Evolutionary conservation across 1,139 yeast genomes (phyloP).

Genomic region (Yamadazyma pseudoaaseri): DNA sequence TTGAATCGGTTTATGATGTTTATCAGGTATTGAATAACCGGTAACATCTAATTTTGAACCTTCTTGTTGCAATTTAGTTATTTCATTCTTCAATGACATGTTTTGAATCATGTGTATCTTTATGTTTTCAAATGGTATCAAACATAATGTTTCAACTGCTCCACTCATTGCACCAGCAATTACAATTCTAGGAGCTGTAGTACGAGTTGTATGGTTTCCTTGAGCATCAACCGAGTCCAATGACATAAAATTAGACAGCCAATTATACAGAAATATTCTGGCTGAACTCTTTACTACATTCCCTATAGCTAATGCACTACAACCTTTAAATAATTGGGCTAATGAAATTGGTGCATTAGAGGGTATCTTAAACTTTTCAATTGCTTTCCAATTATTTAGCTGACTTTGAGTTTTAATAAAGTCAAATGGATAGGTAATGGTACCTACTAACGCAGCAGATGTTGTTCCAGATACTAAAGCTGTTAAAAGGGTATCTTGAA

Average conservation of each 20-base stretch:
- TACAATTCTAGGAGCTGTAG: conserved; percentile 69
- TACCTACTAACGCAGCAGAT: conserved; percentile 72
- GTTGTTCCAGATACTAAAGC: conserved; percentile 74
- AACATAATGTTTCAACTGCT: conserved; percentile 72
- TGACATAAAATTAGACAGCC: conserved; percentile 75
- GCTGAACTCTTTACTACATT: conserved; percentile 70
- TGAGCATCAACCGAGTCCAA: conserved; percentile 39
- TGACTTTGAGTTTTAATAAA: conserved; percentile 75
- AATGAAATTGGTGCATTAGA: conserved; percentile 40
- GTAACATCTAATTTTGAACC: conserved; percentile 27
- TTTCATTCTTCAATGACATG: conserved; percentile 38
- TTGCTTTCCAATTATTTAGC: conserved; percentile 41
- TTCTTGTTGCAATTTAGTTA: conserved; percentile 20
- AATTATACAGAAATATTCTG: conserved; percentile 72
- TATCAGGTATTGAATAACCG: conserved; percentile 19
- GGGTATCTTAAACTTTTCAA: conserved; percentile 35
- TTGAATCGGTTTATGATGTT: conserved; percentile 26
- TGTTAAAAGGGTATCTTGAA: conserved; percentile 43
- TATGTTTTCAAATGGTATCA: conserved; percentile 89
- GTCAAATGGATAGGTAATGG: conserved; percentile 81
- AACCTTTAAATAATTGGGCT: conserved; percentile 63
- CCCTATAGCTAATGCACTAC: conserved; percentile 78
- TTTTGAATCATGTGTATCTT: conserved; percentile 86
- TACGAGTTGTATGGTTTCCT: conserved; percentile 35
- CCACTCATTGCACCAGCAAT: conserved; percentile 90